These are phyloP conservation scores for Osmanthus fragrans DNA, from an alignment of 257 asterid genomes.

Conservation along the genomic window DNA sequence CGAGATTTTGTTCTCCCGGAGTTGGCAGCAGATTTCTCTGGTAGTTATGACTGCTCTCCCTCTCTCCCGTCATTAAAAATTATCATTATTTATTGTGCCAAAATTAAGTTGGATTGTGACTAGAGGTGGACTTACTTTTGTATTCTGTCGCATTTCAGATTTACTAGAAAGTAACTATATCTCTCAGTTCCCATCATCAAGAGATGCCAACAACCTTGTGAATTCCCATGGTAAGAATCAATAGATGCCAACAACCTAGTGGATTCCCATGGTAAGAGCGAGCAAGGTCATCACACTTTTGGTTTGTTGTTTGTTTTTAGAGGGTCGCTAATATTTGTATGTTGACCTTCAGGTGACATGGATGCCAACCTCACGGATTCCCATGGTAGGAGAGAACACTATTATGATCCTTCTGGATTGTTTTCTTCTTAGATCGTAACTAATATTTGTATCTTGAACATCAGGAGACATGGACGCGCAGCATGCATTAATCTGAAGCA, in stretches of 20 bases:
- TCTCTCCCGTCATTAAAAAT: not conserved
- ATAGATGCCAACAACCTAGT: too few species aligned
- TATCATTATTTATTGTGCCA: not conserved
- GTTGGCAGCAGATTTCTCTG: constrained; percentile 54
- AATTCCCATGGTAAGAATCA: constrained; percentile 32
- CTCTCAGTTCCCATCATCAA: constrained; percentile 44
- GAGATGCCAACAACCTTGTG: constrained; percentile 53
- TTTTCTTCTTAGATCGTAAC: constrained; percentile 12
- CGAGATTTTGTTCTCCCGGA: constrained; percentile 53
- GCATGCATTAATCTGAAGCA: constrained; percentile 45
- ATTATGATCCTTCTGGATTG: constrained; percentile 7
- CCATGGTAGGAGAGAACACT: constrained; percentile 41
- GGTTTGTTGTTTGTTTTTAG: not conserved
- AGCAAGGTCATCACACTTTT: constrained; percentile 20
- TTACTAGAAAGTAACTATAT: constrained; percentile 57
- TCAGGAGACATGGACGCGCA: constrained; percentile 57
- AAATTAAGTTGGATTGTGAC: not conserved
- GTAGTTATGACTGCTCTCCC: constrained; percentile 36
- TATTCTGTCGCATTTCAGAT: constrained; percentile 39
- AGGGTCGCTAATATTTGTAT: constrained; percentile 11
- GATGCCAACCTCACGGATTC: constrained; percentile 18
- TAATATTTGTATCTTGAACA: constrained; percentile 14
- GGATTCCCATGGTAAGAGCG: constrained; percentile 38
- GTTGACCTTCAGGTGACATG: constrained; percentile 41
- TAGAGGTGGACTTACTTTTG: not conserved